Conservation (phyloP, 2,329 filamentous ascomycete genomes). For the Aureobasidium subglaciale region DNA sequence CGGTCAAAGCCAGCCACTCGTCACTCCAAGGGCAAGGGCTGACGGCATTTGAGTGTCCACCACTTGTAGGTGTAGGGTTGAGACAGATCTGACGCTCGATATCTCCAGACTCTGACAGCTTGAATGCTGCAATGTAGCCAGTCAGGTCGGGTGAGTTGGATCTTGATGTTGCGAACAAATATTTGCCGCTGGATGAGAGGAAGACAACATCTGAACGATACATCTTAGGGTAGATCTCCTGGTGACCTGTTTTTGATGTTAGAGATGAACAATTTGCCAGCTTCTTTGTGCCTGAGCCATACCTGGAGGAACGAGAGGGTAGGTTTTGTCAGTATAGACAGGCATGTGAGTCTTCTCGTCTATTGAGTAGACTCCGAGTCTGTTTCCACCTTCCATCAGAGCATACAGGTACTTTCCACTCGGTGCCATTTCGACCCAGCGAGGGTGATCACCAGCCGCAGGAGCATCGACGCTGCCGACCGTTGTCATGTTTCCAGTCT, state of each 20-base stretch:
- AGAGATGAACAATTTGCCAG: background rate
- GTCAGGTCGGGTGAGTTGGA: slow-evolving; percentile 69
- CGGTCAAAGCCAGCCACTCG: slow-evolving; percentile 83
- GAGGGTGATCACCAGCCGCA: slow-evolving; percentile 65
- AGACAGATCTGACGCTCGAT: slow-evolving; percentile 74
- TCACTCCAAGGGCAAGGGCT: slow-evolving; percentile 75
- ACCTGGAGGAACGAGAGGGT: slow-evolving; percentile 73
- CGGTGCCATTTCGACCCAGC: slow-evolving; percentile 82
- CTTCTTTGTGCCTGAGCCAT: slow-evolving; percentile 26
- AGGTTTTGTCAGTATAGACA: slow-evolving; percentile 68
- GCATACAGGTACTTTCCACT: slow-evolving; percentile 73
- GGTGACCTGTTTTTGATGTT: slow-evolving; percentile 29
- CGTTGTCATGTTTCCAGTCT: slow-evolving; percentile 57
- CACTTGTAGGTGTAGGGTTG: slow-evolving; percentile 78
- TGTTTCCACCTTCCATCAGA: slow-evolving; percentile 85
- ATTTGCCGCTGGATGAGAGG: slow-evolving; percentile 59
- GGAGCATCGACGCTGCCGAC: slow-evolving; percentile 69
- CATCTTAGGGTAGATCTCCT: slow-evolving; percentile 49
- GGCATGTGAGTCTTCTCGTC: slow-evolving; percentile 66
- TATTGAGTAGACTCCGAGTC: slow-evolving; percentile 73
- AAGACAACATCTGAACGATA: slow-evolving; percentile 83
- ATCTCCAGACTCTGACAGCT: slow-evolving; percentile 58
- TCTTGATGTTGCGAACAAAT: slow-evolving; percentile 79
- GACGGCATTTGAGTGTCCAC: slow-evolving; percentile 85
- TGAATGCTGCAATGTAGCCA: slow-evolving; percentile 77